Conservation (phyloP, 257 asterid species). For the Primulina eburnea region DNA sequence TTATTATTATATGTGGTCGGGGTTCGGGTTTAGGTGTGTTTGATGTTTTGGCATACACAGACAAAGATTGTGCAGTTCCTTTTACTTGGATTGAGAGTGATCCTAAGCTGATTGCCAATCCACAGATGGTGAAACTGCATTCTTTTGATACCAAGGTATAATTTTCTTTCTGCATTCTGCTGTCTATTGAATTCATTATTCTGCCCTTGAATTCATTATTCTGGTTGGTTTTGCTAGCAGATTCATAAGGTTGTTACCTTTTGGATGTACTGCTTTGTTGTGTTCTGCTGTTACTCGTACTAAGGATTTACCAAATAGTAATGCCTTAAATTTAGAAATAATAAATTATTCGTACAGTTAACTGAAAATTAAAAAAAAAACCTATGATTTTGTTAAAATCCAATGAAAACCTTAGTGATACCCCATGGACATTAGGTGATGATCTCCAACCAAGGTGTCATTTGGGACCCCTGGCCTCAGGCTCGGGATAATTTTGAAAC, state of each 20-base stretch:
- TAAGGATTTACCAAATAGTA: too few species aligned
- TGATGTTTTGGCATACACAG: conserved; percentile 86
- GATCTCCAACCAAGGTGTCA: too few species aligned
- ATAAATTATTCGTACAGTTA: too few species aligned
- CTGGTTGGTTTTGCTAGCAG: conserved; percentile 41
- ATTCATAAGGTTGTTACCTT: conserved; percentile 71
- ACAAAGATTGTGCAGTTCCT: conserved; percentile 73
- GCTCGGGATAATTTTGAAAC: too few species aligned
- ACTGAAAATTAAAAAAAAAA: too few species aligned
- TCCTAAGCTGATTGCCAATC: conserved; percentile 85
- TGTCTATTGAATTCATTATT: neutral
- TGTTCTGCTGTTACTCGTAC: neutral
- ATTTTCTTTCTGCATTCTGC: neutral
- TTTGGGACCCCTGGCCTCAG: too few species aligned
- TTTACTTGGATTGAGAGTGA: conserved; percentile 97
- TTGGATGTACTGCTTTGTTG: neutral
- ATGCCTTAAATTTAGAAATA: too few species aligned
- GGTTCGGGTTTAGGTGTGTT: conserved; percentile 51
- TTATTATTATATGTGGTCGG: neutral
- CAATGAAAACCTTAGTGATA: too few species aligned
- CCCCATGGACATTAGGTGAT: too few species aligned
- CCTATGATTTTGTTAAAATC: too few species aligned
- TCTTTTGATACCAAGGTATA: conserved; percentile 90
- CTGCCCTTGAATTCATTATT: neutral
- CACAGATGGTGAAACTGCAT: conserved; percentile 94